A percentile compares a stretch with the other conserved stretches of the same genome.
These are phyloP conservation scores for Pyropia haitanensis DNA, from an alignment of 23 red algal genomes.

Conservation along the genomic window DNA sequence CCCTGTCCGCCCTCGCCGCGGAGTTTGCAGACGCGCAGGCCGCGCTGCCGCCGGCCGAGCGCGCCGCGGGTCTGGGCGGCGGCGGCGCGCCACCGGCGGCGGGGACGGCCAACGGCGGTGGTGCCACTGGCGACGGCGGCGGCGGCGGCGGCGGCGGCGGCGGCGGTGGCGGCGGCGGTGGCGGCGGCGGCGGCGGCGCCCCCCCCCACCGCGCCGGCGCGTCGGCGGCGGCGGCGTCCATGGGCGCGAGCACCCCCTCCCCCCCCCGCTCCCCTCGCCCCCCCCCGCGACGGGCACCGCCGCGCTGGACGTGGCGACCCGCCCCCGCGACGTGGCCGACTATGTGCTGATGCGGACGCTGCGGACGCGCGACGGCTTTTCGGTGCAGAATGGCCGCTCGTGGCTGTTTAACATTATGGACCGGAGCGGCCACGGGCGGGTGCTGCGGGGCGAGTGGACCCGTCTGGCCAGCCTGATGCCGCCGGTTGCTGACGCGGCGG, in stretches of 20 bases:
- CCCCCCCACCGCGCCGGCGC: too few relatives aligned
- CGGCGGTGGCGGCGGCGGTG: too few relatives aligned
- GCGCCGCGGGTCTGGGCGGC: neutral
- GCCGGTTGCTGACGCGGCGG: slow-evolving; percentile 52
- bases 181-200: too few relatives aligned
- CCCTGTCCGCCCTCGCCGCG: slow-evolving; percentile 15
- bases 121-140: too few relatives aligned
- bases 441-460: slow-evolving; percentile 51
- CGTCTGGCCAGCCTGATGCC: slow-evolving; percentile 57
- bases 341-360: slow-evolving; percentile 72
- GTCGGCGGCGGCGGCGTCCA: too few relatives aligned
- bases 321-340: slow-evolving; percentile 60
- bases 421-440: slow-evolving; percentile 51
- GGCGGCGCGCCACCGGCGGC: too few relatives aligned
- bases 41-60: neutral
- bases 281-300: slow-evolving; percentile 1
- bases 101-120: too few relatives aligned
- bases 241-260: too few relatives aligned
- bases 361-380: slow-evolving; percentile 33
- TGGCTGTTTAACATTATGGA: slow-evolving; percentile 93
- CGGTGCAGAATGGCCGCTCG: slow-evolving; percentile 58
- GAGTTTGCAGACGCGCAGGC: slow-evolving; percentile 9
- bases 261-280: neutral
- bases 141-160: too few relatives aligned
- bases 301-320: slow-evolving; percentile 15